Evolutionary conservation across 1,139 yeast genomes (phyloP), one percentile per base, ranked within the genome.

Genomic region (Geotrichum citri-aurantii): DNA sequence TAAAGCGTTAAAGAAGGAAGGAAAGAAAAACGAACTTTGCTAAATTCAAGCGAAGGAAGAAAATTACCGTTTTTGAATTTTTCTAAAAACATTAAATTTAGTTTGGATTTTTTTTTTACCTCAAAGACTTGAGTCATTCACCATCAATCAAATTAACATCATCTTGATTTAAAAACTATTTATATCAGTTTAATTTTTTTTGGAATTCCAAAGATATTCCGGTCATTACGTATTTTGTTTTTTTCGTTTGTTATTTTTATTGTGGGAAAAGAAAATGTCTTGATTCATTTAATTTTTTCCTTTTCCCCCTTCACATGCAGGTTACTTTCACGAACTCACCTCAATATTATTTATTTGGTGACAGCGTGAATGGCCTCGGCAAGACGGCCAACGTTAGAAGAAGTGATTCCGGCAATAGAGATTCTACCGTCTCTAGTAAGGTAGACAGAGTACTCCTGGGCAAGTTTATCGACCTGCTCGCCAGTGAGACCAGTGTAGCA

Each of bases 361-460:
- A 60, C 62, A 31, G 56, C 54, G 49, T 90, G 91, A 65, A 92
- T 83, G 54, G 95, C 88, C 64, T 81, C 77, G 53, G 97, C 97
- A 54, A 92, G 95, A 68, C 83, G 79, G 62, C 81, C 81, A 59
- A 92, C 87, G 71, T 93, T 93, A 61, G 80, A 77, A 55, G 86
- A 86, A 75, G 90, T 93, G 73, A 93, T 81, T 29, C 98, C 98
- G 40, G 97, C 96, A 69, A 92, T 89, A 48, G 96, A 88, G 62
- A 95, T 95, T 74, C 99, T 85, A 56, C 99, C 98, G 61, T 77
- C 77, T 56, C 74, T 68, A 59, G 90, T 83, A 56, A 86, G 76
- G 57, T 88, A 92, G 59, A 92, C 85, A 24, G 86, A 95, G 73
- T 88, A 95, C 65, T 84, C 82, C 65, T 80, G 74, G 70, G 90